Evolutionary conservation across 495 filamentous ascomycete genomes (phyloP).

Genomic region (Xylaria acuta): DNA sequence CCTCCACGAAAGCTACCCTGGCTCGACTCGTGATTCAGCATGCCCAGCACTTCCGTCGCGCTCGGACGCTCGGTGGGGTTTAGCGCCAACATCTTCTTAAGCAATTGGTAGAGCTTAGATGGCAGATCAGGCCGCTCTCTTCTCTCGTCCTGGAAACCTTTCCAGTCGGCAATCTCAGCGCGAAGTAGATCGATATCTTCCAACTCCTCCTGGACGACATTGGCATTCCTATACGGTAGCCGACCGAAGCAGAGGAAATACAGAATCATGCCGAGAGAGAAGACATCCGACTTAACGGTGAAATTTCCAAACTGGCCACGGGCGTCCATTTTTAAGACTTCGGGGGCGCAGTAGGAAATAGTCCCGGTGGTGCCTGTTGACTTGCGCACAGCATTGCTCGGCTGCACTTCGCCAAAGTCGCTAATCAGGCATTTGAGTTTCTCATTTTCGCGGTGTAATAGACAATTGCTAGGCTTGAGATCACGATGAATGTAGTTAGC

Average conservation of each 20-base stretch:
- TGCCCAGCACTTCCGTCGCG: constrained; percentile 84
- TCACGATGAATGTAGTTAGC: constrained; percentile 96
- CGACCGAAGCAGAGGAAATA: constrained; percentile 96
- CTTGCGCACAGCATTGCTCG: constrained; percentile 75
- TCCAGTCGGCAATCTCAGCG: constrained; percentile 85
- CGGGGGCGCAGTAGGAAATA: constrained; percentile 96
- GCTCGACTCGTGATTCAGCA: constrained; percentile 71
- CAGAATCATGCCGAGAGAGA: constrained; percentile 96
- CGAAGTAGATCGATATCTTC: constrained; percentile 91
- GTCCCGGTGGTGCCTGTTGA: constrained; percentile 95
- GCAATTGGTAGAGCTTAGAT: constrained; percentile 80
- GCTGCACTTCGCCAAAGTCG: constrained; percentile 95
- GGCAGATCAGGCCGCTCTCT: constrained; percentile 81
- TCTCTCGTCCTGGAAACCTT: constrained; percentile 80
- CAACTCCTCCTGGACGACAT: constrained; percentile 84
- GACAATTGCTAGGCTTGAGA: constrained; percentile 93
- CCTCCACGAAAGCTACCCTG: constrained; percentile 45
- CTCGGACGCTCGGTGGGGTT: constrained; percentile 79
- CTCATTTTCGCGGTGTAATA: constrained; percentile 77
- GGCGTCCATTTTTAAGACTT: constrained; percentile 77
- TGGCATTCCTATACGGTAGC: constrained; percentile 83
- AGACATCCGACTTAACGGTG: constrained; percentile 93
- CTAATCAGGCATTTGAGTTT: constrained; percentile 84
- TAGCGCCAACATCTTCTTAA: constrained; percentile 80
- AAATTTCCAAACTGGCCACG: constrained; percentile 86